Conservation (phyloP, 2,329 filamentous ascomycete species). For the Claviceps pazoutovae region DNA sequence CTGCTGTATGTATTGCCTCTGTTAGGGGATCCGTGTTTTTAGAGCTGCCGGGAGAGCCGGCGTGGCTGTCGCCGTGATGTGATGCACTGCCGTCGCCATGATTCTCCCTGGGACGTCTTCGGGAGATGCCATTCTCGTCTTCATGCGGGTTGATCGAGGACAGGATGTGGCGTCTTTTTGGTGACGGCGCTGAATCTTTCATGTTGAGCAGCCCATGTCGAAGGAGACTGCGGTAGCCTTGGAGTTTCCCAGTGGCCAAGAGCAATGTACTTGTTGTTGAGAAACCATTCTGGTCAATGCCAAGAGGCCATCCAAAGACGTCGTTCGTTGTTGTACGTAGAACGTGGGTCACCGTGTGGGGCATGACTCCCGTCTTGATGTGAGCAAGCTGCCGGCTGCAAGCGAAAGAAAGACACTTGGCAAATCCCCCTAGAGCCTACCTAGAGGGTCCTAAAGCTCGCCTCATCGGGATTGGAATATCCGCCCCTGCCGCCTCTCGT, state of each 20-base stretch:
- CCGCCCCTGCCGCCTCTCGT: too few species aligned
- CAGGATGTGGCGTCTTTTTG: constrained; percentile 32
- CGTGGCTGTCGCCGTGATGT: constrained; percentile 2
- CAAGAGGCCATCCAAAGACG: too few species aligned
- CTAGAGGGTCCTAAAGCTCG: too few species aligned
- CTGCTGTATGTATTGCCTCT: not conserved
- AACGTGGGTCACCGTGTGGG: too few species aligned
- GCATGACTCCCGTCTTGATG: too few species aligned
- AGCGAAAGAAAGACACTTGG: not conserved
- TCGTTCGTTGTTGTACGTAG: too few species aligned
- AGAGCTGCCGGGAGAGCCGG: not conserved
- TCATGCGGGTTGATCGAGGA: constrained; percentile 31
- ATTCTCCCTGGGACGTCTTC: not conserved
- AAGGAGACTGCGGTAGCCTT: not conserved
- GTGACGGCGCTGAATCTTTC: constrained; percentile 19
- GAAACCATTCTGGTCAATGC: too few species aligned
- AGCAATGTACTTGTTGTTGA: too few species aligned
- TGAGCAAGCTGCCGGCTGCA: too few species aligned
- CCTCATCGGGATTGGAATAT: too few species aligned
- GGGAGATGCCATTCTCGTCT: not conserved
- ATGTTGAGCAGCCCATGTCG: constrained; percentile 17
- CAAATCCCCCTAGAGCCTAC: not conserved
- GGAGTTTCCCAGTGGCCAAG: too few species aligned
- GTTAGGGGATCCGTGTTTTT: not conserved
- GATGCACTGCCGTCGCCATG: not conserved